These are phyloP conservation scores for Phialocephala subalpina DNA, from an alignment of 2,329 filamentous ascomycete species.

Conservation along the genomic window DNA sequence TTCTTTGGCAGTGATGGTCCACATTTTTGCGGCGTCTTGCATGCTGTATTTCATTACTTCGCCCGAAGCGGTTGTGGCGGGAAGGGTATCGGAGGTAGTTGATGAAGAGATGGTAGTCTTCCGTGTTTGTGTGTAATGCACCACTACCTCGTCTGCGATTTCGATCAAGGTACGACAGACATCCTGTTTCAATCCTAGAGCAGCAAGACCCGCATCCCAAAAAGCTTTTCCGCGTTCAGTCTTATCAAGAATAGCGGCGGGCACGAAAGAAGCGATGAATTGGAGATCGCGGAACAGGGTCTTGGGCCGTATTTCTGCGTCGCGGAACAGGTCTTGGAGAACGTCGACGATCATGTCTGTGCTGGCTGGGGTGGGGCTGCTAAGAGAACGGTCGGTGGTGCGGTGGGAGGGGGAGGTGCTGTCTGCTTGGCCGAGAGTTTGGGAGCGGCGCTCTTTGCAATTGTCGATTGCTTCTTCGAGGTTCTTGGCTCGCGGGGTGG, in stretches of 20 bases:
- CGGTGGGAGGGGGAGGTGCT: slow-evolving; percentile 74
- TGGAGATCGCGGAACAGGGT: slow-evolving; percentile 85
- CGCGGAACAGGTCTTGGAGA: slow-evolving; percentile 72
- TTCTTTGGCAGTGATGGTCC: slow-evolving; percentile 93
- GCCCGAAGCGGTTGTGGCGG: slow-evolving; percentile 46
- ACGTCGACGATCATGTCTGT: slow-evolving; percentile 68
- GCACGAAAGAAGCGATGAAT: slow-evolving; percentile 73
- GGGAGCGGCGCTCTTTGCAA: slow-evolving; percentile 71
- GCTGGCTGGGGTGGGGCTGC: slow-evolving; percentile 44
- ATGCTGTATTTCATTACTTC: slow-evolving; percentile 70
- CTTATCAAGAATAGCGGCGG: slow-evolving; percentile 65
- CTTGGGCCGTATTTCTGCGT: slow-evolving; percentile 75
- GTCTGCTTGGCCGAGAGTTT: slow-evolving; percentile 55
- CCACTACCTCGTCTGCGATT: slow-evolving; percentile 73
- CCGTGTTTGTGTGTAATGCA: slow-evolving; percentile 71
- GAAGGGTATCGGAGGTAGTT: slow-evolving; percentile 19
- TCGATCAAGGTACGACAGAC: slow-evolving; percentile 72
- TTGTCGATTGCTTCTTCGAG: slow-evolving; percentile 75
- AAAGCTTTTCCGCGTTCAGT: slow-evolving; percentile 80
- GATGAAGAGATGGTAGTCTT: slow-evolving; percentile 44
- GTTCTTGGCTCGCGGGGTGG: slow-evolving; percentile 51
- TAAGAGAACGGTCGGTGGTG: slow-evolving; percentile 82
- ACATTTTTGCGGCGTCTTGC: slow-evolving; percentile 86
- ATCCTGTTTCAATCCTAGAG: slow-evolving; percentile 88
- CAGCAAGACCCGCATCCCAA: slow-evolving; percentile 82